Percentiles rank a stretch among this genome's conserved stretches.
Conservation (phyloP, 306 rosid genomes). For the Ormosia semicastrata region DNA sequence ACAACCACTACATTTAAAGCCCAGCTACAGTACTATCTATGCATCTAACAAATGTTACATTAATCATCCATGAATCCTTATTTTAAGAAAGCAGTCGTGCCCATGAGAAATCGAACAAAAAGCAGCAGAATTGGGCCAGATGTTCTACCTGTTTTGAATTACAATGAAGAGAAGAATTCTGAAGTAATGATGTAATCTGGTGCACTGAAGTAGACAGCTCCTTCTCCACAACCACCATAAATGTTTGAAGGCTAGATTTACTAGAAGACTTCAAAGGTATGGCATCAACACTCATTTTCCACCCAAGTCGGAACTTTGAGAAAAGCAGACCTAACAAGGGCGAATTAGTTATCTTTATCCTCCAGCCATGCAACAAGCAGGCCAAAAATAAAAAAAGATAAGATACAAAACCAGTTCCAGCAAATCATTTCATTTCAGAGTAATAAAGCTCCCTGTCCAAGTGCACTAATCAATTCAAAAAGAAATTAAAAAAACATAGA, state of each 20-base stretch:
- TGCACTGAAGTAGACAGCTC: conserved; percentile 54
- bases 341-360: background rate
- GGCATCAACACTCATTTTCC: conserved; percentile 81
- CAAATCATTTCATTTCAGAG: background rate
- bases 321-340: conserved; percentile 69
- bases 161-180: conserved; percentile 48
- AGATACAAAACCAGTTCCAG: conserved; percentile 20
- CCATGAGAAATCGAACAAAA: background rate
- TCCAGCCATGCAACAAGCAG: conserved; percentile 16
- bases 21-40: background rate
- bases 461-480: conserved; percentile 14
- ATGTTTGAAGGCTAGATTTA: conserved; percentile 75
- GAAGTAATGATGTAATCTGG: conserved; percentile 58
- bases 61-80: conserved; percentile 17
- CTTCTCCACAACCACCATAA: conserved; percentile 83
- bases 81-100: conserved; percentile 15
- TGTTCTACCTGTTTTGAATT: conserved; percentile 68
- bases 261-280: conserved; percentile 61
- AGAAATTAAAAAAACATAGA: background rate
- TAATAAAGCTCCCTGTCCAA: background rate
- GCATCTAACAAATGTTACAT: conserved; percentile 13
- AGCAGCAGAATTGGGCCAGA: background rate
- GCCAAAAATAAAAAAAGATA: background rate
- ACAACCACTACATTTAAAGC: conserved; percentile 9
- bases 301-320: conserved; percentile 79